A percentile compares a stretch with the other conserved stretches of the same genome.
Conservation (phyloP, 2,329 filamentous ascomycete species). For the Phoma sp. region DNA sequence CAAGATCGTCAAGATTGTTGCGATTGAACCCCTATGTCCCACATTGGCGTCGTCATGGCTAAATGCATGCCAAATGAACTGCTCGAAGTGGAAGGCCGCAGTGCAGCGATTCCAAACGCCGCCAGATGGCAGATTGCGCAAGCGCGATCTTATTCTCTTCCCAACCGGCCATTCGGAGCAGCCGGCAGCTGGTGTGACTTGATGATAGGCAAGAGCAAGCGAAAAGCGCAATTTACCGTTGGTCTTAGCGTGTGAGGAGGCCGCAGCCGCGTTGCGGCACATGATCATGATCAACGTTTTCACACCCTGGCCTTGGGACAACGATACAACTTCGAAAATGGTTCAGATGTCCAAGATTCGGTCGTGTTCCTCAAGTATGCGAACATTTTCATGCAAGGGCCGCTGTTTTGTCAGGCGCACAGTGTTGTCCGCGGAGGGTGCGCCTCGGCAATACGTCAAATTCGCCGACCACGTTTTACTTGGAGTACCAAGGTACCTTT, state of each 20-base stretch:
- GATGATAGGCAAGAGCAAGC: neutral
- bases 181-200: constrained; percentile 1
- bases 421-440: constrained; percentile 1
- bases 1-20: neutral
- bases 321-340: neutral
- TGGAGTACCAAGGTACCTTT: constrained; percentile 5
- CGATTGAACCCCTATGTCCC: neutral
- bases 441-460: constrained; percentile 2
- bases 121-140: neutral
- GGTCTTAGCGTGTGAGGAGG: neutral
- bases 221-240: constrained; percentile 1
- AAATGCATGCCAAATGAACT: neutral
- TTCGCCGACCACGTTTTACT: constrained; percentile 12
- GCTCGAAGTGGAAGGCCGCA: neutral
- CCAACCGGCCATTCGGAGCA: neutral
- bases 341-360: neutral
- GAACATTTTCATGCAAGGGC: neutral
- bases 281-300: neutral
- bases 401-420: too few species aligned
- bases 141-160: neutral
- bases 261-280: neutral
- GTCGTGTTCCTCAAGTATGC: constrained; percentile 11
- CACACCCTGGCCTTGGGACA: neutral
- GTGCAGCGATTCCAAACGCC: neutral
- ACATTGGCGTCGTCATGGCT: neutral